Evolutionary conservation across 2,329 filamentous ascomycete genomes (phyloP), one percentile per base, ranked within the genome.

Genomic region (Pseudocercospora vitis): DNA sequence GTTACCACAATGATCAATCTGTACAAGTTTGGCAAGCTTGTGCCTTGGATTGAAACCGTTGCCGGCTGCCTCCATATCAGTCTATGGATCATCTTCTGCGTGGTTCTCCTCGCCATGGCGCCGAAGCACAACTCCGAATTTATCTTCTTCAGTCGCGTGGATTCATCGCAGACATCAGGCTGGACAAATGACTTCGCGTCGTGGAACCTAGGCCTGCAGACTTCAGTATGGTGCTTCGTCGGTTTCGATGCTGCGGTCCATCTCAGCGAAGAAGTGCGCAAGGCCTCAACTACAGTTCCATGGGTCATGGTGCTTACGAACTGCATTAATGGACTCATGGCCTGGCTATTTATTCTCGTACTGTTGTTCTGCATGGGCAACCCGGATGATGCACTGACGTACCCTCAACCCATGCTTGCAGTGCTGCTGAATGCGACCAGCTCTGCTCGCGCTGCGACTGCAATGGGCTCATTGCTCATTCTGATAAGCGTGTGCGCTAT

Each of bases 1-100:
- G 60, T 70, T 44, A 68, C 67, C 42, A 67, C 67, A 52, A 71
- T 64, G 48, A 57, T 65, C 8, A 74, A 74, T 50, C 64, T 69
- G 62, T 57, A 24, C 51, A 57, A 53, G n/a, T 59, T 59, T 23
- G 54, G 57, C 37, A 54, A 54, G 28, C 56, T 73, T n/a, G 70
- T 74, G 14, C 62, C 61, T 7, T 61, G 57, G 56, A 59, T 62
- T 32, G 58, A 65, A 44, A 52, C 50, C 3, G 45, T 56, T n/a
- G 56, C 60, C 23, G 63, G 61, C 14, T 48, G 58, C 6, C 37
- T 64, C 24, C 63, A 65, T 37, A 53, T 65, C 14, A 33, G 52
- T n/a, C 42, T 64, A 7, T 65, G 60, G 32, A 28, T 65, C 28
- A 57, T 60, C 8, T 65, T 62, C 50, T 50, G 60, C 33, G 55